Evolutionary conservation across 306 rosid species (phyloP).

Genomic region (Cucurbita moschata): DNA sequence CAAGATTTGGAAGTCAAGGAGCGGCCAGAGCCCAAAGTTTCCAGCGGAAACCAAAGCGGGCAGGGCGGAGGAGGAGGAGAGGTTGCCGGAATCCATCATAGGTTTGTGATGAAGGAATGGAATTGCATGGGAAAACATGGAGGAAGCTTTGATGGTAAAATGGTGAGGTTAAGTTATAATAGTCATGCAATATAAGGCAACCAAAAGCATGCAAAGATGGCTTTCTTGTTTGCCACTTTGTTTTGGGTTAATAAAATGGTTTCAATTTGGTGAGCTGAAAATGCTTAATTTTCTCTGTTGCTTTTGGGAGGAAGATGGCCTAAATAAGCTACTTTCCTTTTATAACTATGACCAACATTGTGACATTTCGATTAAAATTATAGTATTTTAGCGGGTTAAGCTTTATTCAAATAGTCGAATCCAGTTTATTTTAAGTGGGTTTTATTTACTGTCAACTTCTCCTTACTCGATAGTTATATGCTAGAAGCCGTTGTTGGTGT

Average conservation of each 20-base stretch:
- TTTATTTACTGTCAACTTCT: no score
- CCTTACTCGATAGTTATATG: no score
- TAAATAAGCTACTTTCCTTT: neutral
- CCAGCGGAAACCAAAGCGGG: slow-evolving; percentile 22
- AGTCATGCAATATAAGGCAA: slow-evolving; percentile 16
- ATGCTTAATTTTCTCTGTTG: neutral
- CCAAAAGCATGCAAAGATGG: neutral
- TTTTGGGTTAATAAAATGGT: slow-evolving; percentile 8
- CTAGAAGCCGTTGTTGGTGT: no score
- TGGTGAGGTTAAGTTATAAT: neutral
- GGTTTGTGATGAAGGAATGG: neutral
- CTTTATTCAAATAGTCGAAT: no score
- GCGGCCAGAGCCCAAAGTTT: neutral
- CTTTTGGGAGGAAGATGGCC: neutral
- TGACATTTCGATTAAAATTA: no score
- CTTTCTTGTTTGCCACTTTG: slow-evolving; percentile 14
- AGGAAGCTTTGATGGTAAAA: neutral
- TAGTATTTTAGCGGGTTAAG: no score
- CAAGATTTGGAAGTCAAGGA: slow-evolving; percentile 27
- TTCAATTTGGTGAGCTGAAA: slow-evolving; percentile 79
- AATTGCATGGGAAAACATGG: neutral
- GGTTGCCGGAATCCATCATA: slow-evolving; percentile 5
- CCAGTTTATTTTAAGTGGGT: no score
- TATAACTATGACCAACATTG: neutral
- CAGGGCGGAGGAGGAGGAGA: slow-evolving; percentile 7